Conservation (phyloP, 108 stramenopile genomes). For the Cyclostephanos invisitatus region DNA sequence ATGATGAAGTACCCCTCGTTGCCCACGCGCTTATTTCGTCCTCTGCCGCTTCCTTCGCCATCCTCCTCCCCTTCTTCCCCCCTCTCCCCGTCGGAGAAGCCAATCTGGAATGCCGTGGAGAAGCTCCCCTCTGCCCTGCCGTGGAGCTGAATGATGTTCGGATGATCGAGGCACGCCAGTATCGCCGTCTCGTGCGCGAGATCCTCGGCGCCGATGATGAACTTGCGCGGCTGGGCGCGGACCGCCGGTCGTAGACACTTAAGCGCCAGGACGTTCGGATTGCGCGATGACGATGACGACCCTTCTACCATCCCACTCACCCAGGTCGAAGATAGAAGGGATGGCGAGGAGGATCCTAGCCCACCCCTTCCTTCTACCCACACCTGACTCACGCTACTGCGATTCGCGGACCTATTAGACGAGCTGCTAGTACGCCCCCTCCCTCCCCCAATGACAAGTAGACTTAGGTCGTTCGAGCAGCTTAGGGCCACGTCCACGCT, state of each 20-base stretch:
- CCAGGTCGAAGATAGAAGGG: no score
- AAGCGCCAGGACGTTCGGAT: conserved; percentile 34
- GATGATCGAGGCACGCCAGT: conserved; percentile 40
- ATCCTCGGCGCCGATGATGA: conserved; percentile 46
- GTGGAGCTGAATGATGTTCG: conserved; percentile 39
- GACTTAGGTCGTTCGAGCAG: background rate
- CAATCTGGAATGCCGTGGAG: conserved; percentile 29
- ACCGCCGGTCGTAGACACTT: conserved; percentile 43
- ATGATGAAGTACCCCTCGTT: conserved; percentile 61
- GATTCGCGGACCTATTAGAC: background rate
- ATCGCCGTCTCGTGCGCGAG: conserved; percentile 45
- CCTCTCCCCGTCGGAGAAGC: background rate
- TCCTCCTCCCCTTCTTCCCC: background rate
- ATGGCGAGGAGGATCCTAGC: background rate
- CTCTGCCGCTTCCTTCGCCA: background rate
- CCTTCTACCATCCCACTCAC: background rate
- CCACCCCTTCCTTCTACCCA: background rate
- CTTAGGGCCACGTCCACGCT: background rate
- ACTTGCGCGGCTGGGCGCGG: conserved; percentile 30
- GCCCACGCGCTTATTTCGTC: conserved; percentile 12
- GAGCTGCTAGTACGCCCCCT: background rate
- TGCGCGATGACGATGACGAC: background rate
- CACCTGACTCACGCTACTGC: background rate
- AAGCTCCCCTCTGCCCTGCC: conserved; percentile 40
- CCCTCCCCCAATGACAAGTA: background rate